Conservation (phyloP, 768 basidiomycete genomes). For the Hericium rajendrae region DNA sequence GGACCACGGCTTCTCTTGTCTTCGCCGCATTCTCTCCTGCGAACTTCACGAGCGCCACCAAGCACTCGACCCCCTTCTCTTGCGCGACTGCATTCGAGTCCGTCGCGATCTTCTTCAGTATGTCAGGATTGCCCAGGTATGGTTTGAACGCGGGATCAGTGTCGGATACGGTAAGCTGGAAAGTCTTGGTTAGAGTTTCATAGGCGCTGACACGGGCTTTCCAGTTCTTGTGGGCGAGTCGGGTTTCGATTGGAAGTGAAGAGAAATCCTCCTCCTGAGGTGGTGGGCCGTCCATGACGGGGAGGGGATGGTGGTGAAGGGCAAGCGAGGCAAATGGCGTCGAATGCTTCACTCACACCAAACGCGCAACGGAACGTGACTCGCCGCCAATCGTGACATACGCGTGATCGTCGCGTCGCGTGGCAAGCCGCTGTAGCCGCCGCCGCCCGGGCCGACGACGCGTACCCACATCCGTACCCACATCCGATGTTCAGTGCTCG, state of each 20-base stretch:
- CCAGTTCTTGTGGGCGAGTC: conserved; percentile 96
- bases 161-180: conserved; percentile 85
- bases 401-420: conserved; percentile 1
- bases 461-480: too few relatives aligned
- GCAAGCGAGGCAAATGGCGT: conserved; percentile 1
- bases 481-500: too few relatives aligned
- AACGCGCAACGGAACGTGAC: conserved; percentile 4
- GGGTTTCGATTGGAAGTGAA: conserved; percentile 61
- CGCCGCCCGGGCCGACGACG: too few relatives aligned
- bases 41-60: conserved; percentile 79
- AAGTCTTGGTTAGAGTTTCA: conserved; percentile 76
- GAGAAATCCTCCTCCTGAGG: conserved; percentile 94
- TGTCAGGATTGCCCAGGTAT: conserved; percentile 67
- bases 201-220: conserved; percentile 95
- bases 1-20: conserved; percentile 72
- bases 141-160: conserved; percentile 90
- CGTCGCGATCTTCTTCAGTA: conserved; percentile 78
- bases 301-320: conserved; percentile 10
- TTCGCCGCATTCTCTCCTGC: conserved; percentile 83
- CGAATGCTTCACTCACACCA: not conserved
- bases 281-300: conserved; percentile 78
- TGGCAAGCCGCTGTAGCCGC: not conserved
- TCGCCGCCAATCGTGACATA: conserved; percentile 4
- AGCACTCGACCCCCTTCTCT: conserved; percentile 91
- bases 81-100: conserved; percentile 97